These are phyloP conservation scores for Paecilomyces fulvus DNA, from an alignment of 2,329 filamentous ascomycete species.

Conservation along the genomic window DNA sequence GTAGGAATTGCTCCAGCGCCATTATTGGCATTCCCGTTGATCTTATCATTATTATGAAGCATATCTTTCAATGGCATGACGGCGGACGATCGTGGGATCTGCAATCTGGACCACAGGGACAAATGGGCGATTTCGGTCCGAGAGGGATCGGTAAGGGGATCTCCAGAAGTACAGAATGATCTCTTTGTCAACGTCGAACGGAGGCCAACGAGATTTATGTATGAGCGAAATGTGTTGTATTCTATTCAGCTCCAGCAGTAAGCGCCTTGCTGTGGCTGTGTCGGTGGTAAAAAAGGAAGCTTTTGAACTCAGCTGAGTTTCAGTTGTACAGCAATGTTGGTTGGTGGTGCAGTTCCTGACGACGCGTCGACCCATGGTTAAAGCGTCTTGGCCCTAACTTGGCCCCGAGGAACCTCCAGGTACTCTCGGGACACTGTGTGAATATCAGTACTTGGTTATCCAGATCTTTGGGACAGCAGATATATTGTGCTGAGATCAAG, in stretches of 20 bases:
- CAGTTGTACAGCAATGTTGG: not conserved
- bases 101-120: not conserved
- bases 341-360: not conserved
- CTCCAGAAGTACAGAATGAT: not conserved
- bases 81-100: constrained; percentile 2
- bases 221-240: not conserved
- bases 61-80: constrained; percentile 54
- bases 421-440: not conserved
- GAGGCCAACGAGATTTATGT: not conserved
- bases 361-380: not conserved
- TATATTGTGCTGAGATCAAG: not conserved
- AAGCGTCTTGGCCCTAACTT: not conserved
- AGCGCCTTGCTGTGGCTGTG: constrained; percentile 2
- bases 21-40: constrained; percentile 21
- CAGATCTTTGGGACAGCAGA: not conserved
- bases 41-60: constrained; percentile 55
- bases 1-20: constrained; percentile 29
- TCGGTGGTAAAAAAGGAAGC: not conserved
- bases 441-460: not conserved
- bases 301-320: not conserved
- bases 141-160: not conserved
- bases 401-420: not conserved
- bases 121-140: not conserved
- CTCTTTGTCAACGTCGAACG: not conserved
- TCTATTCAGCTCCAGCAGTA: not conserved